Base-by-base conservation (phyloP, 2,329 filamentous ascomycete species). In the Fusarium subtropicale region DNA sequence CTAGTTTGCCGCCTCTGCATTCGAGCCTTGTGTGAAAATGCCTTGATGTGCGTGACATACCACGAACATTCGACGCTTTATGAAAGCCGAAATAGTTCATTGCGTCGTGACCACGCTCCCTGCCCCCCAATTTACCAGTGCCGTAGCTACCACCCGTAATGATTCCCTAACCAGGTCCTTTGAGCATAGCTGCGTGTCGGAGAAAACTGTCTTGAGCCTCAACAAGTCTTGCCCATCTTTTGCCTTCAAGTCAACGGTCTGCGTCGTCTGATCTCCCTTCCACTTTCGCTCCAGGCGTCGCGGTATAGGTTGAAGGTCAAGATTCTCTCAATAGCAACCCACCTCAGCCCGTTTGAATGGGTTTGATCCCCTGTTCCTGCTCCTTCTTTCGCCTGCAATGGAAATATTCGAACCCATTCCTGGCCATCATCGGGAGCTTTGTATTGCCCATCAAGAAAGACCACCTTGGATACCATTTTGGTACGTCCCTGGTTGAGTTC, bases 381-480 rank as follows among this genome's bases (percentile, higher is more conserved):
- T 18, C 71, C 70, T n/a, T 71, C 67, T n/a, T 74, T 68, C 24
- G 72, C 66, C 12, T 76, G 67, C 77, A 78, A 80, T 5, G 78
- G 77, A 20, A 75, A 53, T 31, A 81, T 77, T 41, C 75, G 76
- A 50, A 75, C 71, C 79, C 79, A 81, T 16, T 67, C 57, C 7
- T 69, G 41, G 4, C 71, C 71, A 33, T 77, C 72, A 16, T 62
- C 52, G 7, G 75, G 64, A 10, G 60, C 62, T 36, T 68, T 57
- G 60, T 81, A 79, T 33, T 75, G 71, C 7, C 77, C 78, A 38
- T 81, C 79, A 36, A 79, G 72, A 56, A 81, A 80, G 5, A 64
- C 69, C 20, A 81, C 75, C 55, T 80, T 80, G 60, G 79, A 81
- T n/a, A 81, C 66, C 74, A 80, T 79, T 42, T 75, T 77, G 20